These are phyloP conservation scores for Biscogniauxia mediterranea DNA, from an alignment of 2,329 filamentous ascomycete genomes.

Conservation along the genomic window DNA sequence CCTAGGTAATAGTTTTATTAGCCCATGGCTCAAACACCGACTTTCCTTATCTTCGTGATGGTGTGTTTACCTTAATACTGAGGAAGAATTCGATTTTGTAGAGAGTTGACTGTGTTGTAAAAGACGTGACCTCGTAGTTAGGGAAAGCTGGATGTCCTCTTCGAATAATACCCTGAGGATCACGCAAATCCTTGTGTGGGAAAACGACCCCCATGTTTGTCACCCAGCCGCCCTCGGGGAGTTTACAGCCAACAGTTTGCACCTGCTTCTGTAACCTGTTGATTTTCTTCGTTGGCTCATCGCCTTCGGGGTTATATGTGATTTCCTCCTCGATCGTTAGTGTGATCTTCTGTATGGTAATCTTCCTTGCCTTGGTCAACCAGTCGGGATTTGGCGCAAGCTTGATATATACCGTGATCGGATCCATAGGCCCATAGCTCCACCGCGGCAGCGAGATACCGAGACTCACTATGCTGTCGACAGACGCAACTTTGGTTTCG, in stretches of 20 bases:
- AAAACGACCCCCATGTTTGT: slow-evolving; percentile 91
- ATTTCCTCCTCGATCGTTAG: slow-evolving; percentile 96
- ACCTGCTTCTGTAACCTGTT: slow-evolving; percentile 84
- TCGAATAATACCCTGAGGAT: slow-evolving; percentile 83
- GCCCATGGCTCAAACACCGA: slow-evolving; percentile 3
- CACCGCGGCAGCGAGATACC: slow-evolving; percentile 90
- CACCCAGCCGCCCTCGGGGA: slow-evolving; percentile 89
- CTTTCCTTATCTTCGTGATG: background rate
- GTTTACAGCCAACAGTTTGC: slow-evolving; percentile 75
- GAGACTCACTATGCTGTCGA: slow-evolving; percentile 87
- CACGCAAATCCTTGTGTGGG: slow-evolving; percentile 82
- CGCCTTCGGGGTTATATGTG: slow-evolving; percentile 96
- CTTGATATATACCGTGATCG: slow-evolving; percentile 94
- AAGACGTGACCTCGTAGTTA: slow-evolving; percentile 82
- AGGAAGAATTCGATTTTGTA: slow-evolving; percentile 99
- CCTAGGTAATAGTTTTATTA: slow-evolving; percentile 51
- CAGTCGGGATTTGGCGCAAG: slow-evolving; percentile 89
- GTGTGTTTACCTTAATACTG: slow-evolving; percentile 75
- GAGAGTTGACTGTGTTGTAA: slow-evolving; percentile 88
- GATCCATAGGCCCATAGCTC: slow-evolving; percentile 95
- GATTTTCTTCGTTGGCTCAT: slow-evolving; percentile 86
- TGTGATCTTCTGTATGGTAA: slow-evolving; percentile 92
- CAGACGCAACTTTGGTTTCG: slow-evolving; percentile 79
- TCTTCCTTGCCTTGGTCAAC: slow-evolving; percentile 84
- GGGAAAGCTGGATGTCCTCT: slow-evolving; percentile 85